phyloP scores from a whole-genome alignment of 1,139 yeast genomes.

The Geotrichum reessii region DNA sequence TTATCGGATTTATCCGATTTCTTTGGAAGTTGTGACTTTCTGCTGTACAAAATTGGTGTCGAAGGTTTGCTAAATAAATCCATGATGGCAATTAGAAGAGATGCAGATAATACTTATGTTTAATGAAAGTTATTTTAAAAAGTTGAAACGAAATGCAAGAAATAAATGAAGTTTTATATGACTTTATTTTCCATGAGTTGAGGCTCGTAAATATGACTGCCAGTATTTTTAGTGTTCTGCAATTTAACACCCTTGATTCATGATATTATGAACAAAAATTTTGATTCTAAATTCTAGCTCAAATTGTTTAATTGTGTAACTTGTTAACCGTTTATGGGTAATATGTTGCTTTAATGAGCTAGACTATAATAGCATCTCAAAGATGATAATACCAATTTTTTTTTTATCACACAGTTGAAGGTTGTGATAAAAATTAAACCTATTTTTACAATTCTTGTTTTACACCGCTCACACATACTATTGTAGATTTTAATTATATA shows the following conservation, averaged over 20 bases:
- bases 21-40: conserved; percentile 3
- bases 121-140: not conserved
- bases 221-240: not conserved
- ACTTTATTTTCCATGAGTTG: not conserved
- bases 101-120: not conserved
- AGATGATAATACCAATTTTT: not conserved
- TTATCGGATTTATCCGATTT: not conserved
- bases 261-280: not conserved
- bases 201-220: not conserved
- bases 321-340: not conserved
- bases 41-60: conserved; percentile 1
- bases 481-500: no score
- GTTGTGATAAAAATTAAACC: not conserved
- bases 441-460: no score
- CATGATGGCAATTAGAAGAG: not conserved
- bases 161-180: not conserved
- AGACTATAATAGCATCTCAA: no score
- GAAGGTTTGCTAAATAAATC: not conserved
- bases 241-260: not conserved
- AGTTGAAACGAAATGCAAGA: not conserved
- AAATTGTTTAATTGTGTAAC: not conserved
- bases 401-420: not conserved
- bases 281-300: not conserved
- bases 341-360: no score
- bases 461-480: no score